These are phyloP conservation scores for Termitomyces sp. DNA, from an alignment of 768 basidiomycete species.

Conservation along the genomic window DNA sequence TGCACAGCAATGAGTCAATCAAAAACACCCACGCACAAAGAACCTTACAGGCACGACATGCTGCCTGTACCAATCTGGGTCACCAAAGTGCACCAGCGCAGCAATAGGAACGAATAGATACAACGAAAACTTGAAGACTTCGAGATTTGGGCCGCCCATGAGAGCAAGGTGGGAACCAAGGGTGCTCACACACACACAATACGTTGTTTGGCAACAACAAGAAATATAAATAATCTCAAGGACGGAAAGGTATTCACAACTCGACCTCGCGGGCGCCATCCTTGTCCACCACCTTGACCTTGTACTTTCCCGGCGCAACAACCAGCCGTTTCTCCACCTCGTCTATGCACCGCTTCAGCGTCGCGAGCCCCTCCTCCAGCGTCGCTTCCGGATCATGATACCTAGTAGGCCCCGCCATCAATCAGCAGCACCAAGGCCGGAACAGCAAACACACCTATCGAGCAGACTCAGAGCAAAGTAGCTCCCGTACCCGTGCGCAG, in stretches of 20 bases:
- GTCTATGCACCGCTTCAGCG: constrained; percentile 79
- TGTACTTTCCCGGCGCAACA: constrained; percentile 76
- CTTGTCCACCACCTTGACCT: constrained; percentile 88
- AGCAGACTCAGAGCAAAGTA: constrained; percentile 91
- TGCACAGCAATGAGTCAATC: constrained; percentile 17
- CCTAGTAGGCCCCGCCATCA: too few relatives aligned
- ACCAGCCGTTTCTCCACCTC: constrained; percentile 84
- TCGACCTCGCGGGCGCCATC: constrained; percentile 83
- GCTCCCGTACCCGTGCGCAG: constrained; percentile 91
- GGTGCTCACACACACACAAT: too few relatives aligned
- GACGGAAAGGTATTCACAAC: too few relatives aligned
- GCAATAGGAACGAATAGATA: constrained; percentile 83
- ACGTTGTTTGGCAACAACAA: background rate
- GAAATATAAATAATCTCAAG: constrained; percentile 1
- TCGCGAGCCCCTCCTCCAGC: constrained; percentile 80
- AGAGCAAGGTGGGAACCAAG: too few relatives aligned
- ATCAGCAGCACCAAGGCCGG: too few relatives aligned
- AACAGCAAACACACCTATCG: constrained; percentile 70
- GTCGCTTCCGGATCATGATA: constrained; percentile 89
- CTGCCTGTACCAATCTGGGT: constrained; percentile 79
- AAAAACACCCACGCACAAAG: background rate
- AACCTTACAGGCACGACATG: constrained; percentile 66
- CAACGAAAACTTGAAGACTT: constrained; percentile 84
- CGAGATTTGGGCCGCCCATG: constrained; percentile 62
- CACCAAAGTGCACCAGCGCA: constrained; percentile 80